Conservation (phyloP, 1,284 basidiomycete species). For the Ganoderma boninense region DNA sequence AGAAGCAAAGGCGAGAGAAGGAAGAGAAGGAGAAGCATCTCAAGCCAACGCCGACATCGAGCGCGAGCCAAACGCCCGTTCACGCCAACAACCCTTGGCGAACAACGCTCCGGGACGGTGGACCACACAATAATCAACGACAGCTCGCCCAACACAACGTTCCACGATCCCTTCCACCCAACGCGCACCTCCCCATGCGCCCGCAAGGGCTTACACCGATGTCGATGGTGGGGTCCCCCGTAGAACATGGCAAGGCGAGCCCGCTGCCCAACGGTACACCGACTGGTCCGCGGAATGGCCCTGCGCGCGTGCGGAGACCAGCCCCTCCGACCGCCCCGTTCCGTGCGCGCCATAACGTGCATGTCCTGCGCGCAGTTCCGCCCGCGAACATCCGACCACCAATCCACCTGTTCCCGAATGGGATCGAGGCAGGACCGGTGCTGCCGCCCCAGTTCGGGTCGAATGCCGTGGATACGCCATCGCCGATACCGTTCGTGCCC, state of each 20-base stretch:
- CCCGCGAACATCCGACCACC: slow-evolving; percentile 29
- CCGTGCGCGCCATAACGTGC: slow-evolving; percentile 36
- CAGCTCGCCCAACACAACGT: slow-evolving; percentile 16
- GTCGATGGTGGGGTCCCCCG: slow-evolving; percentile 20
- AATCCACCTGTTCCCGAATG: slow-evolving; percentile 33
- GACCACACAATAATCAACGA: slow-evolving; percentile 7
- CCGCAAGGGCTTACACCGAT: slow-evolving; percentile 29
- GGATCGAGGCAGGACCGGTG: slow-evolving; percentile 27
- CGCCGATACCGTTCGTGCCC: slow-evolving; percentile 31
- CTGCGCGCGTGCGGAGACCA: slow-evolving; percentile 37
- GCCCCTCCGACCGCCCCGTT: slow-evolving; percentile 27
- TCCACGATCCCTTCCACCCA: slow-evolving; percentile 20
- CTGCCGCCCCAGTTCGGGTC: slow-evolving; percentile 26
- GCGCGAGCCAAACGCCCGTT: slow-evolving; percentile 35
- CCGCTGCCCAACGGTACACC: slow-evolving; percentile 28
- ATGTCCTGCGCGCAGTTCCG: slow-evolving; percentile 28
- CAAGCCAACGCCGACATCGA: slow-evolving; percentile 37
- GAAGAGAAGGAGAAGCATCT: slow-evolving; percentile 41
- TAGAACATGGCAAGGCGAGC: slow-evolving; percentile 24
- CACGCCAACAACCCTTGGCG: slow-evolving; percentile 36
- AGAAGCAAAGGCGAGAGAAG: slow-evolving; percentile 51
- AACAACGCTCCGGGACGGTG: slow-evolving; percentile 24
- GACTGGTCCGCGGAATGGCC: slow-evolving; percentile 29
- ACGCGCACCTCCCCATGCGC: slow-evolving; percentile 30
- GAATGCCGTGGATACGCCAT: slow-evolving; percentile 26